Percentiles rank a stretch among this genome's conserved stretches.
These are phyloP conservation scores for Schizonepeta tenuifolia DNA, from an alignment of 257 asterid genomes.

Conservation along the genomic window DNA sequence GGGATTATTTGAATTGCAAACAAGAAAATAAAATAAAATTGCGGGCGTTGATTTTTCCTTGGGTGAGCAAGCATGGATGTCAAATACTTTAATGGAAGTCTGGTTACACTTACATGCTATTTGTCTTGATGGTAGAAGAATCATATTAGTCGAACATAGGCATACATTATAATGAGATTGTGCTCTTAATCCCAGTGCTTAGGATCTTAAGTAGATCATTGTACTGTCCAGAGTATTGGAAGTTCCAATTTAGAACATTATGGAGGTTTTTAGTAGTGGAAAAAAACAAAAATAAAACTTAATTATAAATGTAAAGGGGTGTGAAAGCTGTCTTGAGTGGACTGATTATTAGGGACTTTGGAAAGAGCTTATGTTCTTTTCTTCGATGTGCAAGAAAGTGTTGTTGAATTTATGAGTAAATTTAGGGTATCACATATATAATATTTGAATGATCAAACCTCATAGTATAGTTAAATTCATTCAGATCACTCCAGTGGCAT, in stretches of 20 bases:
- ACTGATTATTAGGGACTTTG: slow-evolving; percentile 6
- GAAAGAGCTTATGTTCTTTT: not conserved
- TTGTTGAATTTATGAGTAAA: not conserved
- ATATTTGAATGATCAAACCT: not conserved
- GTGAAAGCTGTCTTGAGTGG: slow-evolving; percentile 3
- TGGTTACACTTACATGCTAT: not conserved
- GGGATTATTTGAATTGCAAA: not conserved
- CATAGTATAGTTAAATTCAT: not conserved
- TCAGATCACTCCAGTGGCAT: not conserved
- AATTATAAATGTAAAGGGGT: slow-evolving; percentile 1
- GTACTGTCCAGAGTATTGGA: not conserved
- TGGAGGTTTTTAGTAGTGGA: slow-evolving; percentile 2
- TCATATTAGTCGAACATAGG: not conserved
- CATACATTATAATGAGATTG: slow-evolving; percentile 5
- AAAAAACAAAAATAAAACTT: too few relatives aligned
- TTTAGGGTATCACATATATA: slow-evolving; percentile 8
- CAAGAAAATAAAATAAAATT: not conserved
- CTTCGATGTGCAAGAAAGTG: not conserved
- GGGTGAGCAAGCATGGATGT: slow-evolving; percentile 18
- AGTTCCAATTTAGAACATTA: too few relatives aligned
- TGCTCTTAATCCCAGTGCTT: slow-evolving; percentile 15
- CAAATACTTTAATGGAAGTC: slow-evolving; percentile 7
- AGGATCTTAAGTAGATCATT: not conserved
- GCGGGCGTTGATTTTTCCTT: slow-evolving; percentile 10
- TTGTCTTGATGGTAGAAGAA: not conserved